Conservation (phyloP, 202 grass and related monocot genomes). For the Zizania palustris region DNA sequence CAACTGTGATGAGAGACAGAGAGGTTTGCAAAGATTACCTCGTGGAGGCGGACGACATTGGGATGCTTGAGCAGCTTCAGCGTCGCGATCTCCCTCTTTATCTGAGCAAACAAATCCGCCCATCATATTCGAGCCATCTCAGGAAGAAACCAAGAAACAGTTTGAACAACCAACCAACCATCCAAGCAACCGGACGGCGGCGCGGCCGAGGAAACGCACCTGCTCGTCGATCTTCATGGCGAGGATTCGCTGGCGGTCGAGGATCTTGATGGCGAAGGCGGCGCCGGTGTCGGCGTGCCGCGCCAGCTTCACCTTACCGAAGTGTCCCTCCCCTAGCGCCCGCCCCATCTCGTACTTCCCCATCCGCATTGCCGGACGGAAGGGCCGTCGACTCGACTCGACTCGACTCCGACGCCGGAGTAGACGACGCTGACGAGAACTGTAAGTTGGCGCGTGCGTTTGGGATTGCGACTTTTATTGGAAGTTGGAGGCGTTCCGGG, state of each 20-base stretch:
- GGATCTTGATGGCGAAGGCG: conserved; percentile 88
- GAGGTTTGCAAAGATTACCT: conserved; percentile 41
- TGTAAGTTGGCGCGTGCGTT: no score
- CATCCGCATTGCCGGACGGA: conserved; percentile 51
- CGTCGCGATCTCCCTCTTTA: conserved; percentile 91
- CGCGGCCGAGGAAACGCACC: background rate
- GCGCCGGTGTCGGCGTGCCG: conserved; percentile 51
- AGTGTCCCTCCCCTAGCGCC: conserved; percentile 77
- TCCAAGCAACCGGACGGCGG: no score
- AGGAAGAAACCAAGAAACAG: no score
- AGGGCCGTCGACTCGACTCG: background rate
- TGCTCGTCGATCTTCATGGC: conserved; percentile 80
- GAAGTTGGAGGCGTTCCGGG: no score
- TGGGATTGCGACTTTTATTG: no score
- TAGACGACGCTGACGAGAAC: no score
- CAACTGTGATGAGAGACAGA: background rate
- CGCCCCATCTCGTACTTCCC: conserved; percentile 87
- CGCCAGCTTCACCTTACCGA: conserved; percentile 80
- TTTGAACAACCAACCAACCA: no score
- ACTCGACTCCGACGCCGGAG: no score
- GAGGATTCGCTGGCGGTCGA: conserved; percentile 77
- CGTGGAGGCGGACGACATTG: conserved; percentile 75
- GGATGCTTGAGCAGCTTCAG: conserved; percentile 90
- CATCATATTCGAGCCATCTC: background rate
- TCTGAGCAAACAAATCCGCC: conserved; percentile 36